Evolutionary conservation across 2,329 filamentous ascomycete species (phyloP).

Genomic region (Nectriaceae sp.): DNA sequence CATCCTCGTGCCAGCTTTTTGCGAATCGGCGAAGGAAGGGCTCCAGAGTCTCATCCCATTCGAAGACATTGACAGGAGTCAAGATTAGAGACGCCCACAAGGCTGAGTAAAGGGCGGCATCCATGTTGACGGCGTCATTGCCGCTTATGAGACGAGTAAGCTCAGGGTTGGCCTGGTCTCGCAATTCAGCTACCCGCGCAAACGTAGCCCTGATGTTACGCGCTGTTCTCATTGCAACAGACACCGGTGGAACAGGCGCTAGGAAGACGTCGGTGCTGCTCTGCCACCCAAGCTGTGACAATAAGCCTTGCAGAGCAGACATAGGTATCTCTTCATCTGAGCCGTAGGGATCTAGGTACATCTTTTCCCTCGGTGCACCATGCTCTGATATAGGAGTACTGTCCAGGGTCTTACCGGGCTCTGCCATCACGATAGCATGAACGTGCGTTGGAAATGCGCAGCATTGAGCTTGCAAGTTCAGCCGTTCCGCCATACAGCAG

Average conservation of each 20-base stretch:
- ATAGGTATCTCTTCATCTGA: conserved; percentile 66
- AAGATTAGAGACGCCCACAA: conserved; percentile 71
- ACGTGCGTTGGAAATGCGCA: conserved; percentile 86
- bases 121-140: conserved; percentile 45
- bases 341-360: conserved; percentile 85
- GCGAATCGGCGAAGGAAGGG: conserved; percentile 57
- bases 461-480: conserved; percentile 76
- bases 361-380: conserved; percentile 45
- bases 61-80: conserved; percentile 45
- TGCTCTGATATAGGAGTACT: conserved; percentile 40
- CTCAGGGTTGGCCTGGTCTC: conserved; percentile 28
- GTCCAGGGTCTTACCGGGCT: conserved; percentile 62
- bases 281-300: conserved; percentile 53
- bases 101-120: conserved; percentile 68
- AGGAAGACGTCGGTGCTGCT: conserved; percentile 55
- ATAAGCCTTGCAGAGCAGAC: conserved; percentile 57
- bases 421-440: conserved; percentile 73
- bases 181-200: conserved; percentile 30
- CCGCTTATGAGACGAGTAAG: conserved; percentile 38
- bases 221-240: conserved; percentile 70
- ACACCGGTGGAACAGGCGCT: conserved; percentile 61
- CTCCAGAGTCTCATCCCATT: conserved; percentile 63
- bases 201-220: conserved; percentile 80
- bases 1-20: conserved; percentile 59
- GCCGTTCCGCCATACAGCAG: conserved; percentile 72